A percentile compares a stretch with the other conserved stretches of the same genome.
Conservation (phyloP, 2,329 filamentous ascomycete genomes). For the Emydomyces testavorans region DNA sequence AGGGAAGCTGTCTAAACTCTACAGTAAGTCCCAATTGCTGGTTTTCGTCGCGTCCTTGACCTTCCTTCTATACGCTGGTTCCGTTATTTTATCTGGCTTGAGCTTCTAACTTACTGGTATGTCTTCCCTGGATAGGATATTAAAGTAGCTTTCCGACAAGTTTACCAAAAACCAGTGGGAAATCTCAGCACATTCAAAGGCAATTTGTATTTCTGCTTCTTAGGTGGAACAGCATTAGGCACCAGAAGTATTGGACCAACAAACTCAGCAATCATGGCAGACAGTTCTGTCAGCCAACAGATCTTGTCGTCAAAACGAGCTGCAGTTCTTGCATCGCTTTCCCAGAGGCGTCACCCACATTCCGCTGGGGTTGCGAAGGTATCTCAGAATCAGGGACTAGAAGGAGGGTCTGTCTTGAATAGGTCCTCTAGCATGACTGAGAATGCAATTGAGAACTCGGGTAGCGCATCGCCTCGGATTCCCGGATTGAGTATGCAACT, state of each 20-base stretch:
- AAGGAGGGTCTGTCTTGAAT: constrained; percentile 1
- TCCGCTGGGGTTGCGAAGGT: not conserved
- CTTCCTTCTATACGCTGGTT: not conserved
- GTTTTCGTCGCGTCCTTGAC: not conserved
- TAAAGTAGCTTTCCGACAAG: too few relatives aligned
- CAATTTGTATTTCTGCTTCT: not conserved
- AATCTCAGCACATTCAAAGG: not conserved
- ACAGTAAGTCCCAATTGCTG: not conserved
- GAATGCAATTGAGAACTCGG: not conserved
- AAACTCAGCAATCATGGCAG: not conserved
- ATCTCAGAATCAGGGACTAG: not conserved
- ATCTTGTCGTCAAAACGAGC: constrained; percentile 6
- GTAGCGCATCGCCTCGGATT: not conserved
- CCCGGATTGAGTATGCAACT: not conserved
- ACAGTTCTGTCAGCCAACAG: not conserved
- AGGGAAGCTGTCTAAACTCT: not conserved
- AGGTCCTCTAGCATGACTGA: not conserved
- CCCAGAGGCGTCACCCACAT: not conserved
- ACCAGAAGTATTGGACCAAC: too few relatives aligned
- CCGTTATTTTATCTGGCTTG: too few relatives aligned
- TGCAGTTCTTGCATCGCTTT: not conserved
- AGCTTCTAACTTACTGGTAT: too few relatives aligned
- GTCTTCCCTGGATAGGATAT: too few relatives aligned
- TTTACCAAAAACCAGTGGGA: not conserved
- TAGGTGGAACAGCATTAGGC: not conserved